phyloP scores from a whole-genome alignment of 768 basidiomycete genomes.

The Suillus sp. region DNA sequence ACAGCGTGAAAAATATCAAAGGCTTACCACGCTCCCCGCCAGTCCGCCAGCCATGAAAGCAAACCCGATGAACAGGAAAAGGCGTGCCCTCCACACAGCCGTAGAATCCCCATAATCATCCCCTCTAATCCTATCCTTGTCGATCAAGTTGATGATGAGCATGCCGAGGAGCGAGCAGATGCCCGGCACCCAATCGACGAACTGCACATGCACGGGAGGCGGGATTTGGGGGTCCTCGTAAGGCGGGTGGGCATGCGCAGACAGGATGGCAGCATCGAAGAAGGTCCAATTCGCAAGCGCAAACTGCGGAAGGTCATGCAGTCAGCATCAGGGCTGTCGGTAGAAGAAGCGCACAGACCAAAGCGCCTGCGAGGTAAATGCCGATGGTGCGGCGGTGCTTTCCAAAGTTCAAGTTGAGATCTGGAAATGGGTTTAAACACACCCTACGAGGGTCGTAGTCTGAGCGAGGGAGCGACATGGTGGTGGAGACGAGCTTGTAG shows the following conservation, averaged over 20 bases:
- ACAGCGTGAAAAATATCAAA: too few relatives aligned
- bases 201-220: conserved; percentile 79
- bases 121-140: conserved; percentile 85
- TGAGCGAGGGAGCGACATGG: conserved; percentile 68
- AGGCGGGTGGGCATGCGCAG: conserved; percentile 80
- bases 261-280: conserved; percentile 89
- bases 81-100: conserved; percentile 88
- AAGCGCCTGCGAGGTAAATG: conserved; percentile 87
- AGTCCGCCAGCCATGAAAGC: conserved; percentile 97
- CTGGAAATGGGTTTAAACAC: conserved; percentile 85
- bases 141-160: conserved; percentile 90
- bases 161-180: conserved; percentile 92
- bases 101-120: conserved; percentile 82
- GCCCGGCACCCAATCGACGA: conserved; percentile 98
- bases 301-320: conserved; percentile 57
- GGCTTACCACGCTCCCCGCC: conserved; percentile 92
- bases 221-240: conserved; percentile 69
- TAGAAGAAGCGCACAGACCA: conserved; percentile 60
- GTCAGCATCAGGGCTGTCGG: conserved; percentile 4
- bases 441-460: conserved; percentile 87
- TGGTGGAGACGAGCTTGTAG: conserved; percentile 5
- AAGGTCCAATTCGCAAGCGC: conserved; percentile 95
- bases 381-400: conserved; percentile 82
- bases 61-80: conserved; percentile 93
- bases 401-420: conserved; percentile 68